Conservation (phyloP, 257 asterid genomes). For the Ophiorrhiza pumila region DNA sequence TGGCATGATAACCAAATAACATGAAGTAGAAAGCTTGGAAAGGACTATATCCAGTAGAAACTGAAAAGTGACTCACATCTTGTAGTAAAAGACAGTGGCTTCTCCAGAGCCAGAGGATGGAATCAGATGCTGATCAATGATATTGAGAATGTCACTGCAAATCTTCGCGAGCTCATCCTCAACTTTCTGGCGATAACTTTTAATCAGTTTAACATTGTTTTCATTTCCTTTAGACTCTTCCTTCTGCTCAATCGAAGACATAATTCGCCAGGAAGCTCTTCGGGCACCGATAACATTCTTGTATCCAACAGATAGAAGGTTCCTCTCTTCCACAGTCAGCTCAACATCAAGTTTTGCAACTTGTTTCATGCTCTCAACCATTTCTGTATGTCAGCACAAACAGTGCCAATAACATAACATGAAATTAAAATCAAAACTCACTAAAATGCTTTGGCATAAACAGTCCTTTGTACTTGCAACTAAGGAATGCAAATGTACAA, state of each 20-base stretch:
- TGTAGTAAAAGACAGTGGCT: slow-evolving; percentile 88
- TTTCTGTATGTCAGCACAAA: slow-evolving; percentile 46
- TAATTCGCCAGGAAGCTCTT: slow-evolving; percentile 91
- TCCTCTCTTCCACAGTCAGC: slow-evolving; percentile 85
- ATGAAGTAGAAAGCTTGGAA: too few relatives aligned
- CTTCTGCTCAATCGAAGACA: slow-evolving; percentile 94
- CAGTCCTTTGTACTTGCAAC: background rate
- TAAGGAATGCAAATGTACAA: too few relatives aligned
- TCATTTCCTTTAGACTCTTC: slow-evolving; percentile 86
- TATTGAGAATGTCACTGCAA: slow-evolving; percentile 71
- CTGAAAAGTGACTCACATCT: slow-evolving; percentile 52
- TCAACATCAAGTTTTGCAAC: slow-evolving; percentile 81
- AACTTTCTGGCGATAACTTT: slow-evolving; percentile 67
- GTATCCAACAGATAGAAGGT: slow-evolving; percentile 94
- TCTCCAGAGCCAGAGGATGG: slow-evolving; percentile 81
- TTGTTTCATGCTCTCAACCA: slow-evolving; percentile 85
- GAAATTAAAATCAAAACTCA: background rate
- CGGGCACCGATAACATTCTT: slow-evolving; percentile 97
- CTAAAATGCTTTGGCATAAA: background rate
- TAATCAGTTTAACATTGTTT: slow-evolving; percentile 63
- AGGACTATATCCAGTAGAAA: background rate
- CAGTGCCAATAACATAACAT: background rate
- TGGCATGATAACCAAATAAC: too few relatives aligned
- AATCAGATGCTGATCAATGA: slow-evolving; percentile 72
- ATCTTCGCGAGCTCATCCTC: slow-evolving; percentile 87